Percentiles rank a stretch among this genome's conserved stretches.
These are phyloP conservation scores for Sistotremastrum suecicum DNA, from an alignment of 768 basidiomycete genomes.

Conservation along the genomic window DNA sequence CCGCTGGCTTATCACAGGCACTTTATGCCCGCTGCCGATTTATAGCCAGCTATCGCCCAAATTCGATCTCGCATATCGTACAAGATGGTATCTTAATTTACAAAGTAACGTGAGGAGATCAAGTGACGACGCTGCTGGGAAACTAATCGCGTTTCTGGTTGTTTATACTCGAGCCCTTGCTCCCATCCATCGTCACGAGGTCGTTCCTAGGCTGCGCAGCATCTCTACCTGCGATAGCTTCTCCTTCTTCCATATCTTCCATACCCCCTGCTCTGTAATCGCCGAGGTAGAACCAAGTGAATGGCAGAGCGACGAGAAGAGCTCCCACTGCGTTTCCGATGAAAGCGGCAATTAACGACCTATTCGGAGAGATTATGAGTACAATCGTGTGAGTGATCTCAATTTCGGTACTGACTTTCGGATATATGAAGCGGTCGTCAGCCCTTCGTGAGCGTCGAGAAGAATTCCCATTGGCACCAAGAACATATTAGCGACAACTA, in stretches of 20 bases:
- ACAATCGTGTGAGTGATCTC: not conserved
- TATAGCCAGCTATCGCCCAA: too few species aligned
- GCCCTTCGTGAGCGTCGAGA: slow-evolving; percentile 50
- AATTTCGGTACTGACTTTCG: slow-evolving; percentile 33
- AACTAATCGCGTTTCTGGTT: too few species aligned
- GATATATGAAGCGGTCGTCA: slow-evolving; percentile 45
- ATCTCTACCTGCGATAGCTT: slow-evolving; percentile 3
- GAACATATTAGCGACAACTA: slow-evolving; percentile 68
- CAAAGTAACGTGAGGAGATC: too few species aligned
- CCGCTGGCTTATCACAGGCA: too few species aligned
- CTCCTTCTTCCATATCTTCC: slow-evolving; percentile 24
- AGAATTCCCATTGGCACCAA: slow-evolving; percentile 57
- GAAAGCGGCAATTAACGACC: slow-evolving; percentile 50
- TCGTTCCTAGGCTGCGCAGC: too few species aligned
- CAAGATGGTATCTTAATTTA: too few species aligned
- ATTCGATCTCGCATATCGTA: too few species aligned
- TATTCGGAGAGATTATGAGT: slow-evolving; percentile 7
- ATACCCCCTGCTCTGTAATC: slow-evolving; percentile 32
- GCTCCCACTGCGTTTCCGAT: slow-evolving; percentile 58
- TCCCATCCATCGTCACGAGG: too few species aligned
- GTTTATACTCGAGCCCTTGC: too few species aligned
- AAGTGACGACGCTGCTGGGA: too few species aligned
- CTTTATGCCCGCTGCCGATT: too few species aligned
- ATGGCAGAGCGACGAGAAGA: slow-evolving; percentile 49
- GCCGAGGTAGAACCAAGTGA: slow-evolving; percentile 44